A percentile compares a stretch with the other conserved stretches of the same genome.
These are phyloP conservation scores for Dryas integrifolia DNA, from an alignment of 331 rosid species.

Conservation along the genomic window DNA sequence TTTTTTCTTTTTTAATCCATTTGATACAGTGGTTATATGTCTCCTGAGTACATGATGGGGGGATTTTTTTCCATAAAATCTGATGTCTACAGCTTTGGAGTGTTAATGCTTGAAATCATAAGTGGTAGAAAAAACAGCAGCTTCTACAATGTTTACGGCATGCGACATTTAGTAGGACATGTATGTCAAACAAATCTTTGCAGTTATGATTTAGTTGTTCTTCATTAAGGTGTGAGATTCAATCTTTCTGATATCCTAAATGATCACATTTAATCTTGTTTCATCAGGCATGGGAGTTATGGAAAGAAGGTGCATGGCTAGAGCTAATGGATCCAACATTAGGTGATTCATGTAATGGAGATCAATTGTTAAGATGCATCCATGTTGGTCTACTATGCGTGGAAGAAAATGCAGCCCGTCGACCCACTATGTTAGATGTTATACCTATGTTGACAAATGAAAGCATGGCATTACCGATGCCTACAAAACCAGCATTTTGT, in stretches of 20 bases:
- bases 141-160: neutral
- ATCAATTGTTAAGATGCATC: conserved; percentile 17
- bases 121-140: conserved; percentile 21
- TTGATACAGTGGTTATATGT: conserved; percentile 21
- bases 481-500: conserved; percentile 18
- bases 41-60: conserved; percentile 13
- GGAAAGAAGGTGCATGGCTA: neutral
- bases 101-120: conserved; percentile 19
- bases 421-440: conserved; percentile 14
- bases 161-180: conserved; percentile 11
- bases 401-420: conserved; percentile 9
- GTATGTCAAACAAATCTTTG: neutral
- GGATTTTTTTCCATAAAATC: conserved; percentile 10
- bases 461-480: neutral
- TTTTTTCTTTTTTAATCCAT: neutral
- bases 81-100: conserved; percentile 17
- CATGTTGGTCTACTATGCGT: conserved; percentile 15
- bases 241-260: neutral
- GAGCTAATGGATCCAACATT: conserved; percentile 17
- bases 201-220: neutral
- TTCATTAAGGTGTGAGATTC: neutral
- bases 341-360: neutral
- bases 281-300: conserved; percentile 15
- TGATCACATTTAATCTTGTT: neutral
- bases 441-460: conserved; percentile 5